phyloP scores from a whole-genome alignment of 176 grass and related monocot genomes.

The Alloteropsis semialata region DNA sequence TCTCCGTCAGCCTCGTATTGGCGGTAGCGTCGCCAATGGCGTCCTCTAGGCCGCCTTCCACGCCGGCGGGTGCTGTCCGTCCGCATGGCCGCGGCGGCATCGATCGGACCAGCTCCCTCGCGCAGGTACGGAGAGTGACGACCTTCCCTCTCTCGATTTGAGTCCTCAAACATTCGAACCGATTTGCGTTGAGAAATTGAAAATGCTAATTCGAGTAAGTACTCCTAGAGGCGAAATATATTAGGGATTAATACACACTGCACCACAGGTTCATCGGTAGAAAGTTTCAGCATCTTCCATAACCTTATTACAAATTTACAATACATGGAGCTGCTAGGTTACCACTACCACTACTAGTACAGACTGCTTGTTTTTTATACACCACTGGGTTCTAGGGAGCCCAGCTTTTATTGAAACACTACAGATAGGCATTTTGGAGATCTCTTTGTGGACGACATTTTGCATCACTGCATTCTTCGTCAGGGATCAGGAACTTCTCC shows the following conservation, averaged over 20 bases:
- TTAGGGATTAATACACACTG: too few species aligned
- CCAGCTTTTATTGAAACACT: not conserved
- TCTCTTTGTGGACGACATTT: not conserved
- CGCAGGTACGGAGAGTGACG: not conserved
- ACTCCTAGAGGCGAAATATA: too few species aligned
- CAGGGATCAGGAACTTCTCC: not conserved
- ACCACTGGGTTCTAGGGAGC: not conserved
- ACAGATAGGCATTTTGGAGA: not conserved
- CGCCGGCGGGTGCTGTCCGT: not conserved
- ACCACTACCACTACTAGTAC: not conserved
- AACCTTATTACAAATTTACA: not conserved
- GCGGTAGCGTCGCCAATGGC: too few species aligned
- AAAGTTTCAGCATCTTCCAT: not conserved
- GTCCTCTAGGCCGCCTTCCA: too few species aligned
- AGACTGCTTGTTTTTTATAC: not conserved
- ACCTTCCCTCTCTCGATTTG: not conserved
- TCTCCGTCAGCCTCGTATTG: too few species aligned
- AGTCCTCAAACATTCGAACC: too few species aligned
- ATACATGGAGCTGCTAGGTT: not conserved
- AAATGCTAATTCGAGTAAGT: not conserved
- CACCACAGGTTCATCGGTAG: not conserved
- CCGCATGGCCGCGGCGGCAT: not conserved
- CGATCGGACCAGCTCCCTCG: not conserved
- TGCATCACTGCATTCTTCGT: not conserved
- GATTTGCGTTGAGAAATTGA: not conserved